Evolutionary conservation across 2,329 filamentous ascomycete genomes (phyloP).

Genomic region (Tetracladium maxilliforme): DNA sequence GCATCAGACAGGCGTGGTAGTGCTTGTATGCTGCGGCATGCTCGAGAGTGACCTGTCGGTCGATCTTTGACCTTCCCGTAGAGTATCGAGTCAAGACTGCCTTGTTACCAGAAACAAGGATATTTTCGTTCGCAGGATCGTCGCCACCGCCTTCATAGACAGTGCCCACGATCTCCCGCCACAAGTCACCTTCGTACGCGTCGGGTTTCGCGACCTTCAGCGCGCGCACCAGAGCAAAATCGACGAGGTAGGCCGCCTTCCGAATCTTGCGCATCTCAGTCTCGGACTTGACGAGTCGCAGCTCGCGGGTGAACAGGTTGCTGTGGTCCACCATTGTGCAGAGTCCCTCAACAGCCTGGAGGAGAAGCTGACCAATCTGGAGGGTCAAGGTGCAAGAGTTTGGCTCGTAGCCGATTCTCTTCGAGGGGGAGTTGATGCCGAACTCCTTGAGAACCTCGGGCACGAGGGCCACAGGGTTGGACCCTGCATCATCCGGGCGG

Average conservation of each 20-base stretch:
- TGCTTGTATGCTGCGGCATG: slow-evolving; percentile 17
- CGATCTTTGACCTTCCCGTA: slow-evolving; percentile 14
- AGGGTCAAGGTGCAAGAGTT: slow-evolving; percentile 21
- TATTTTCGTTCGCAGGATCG: slow-evolving; percentile 18
- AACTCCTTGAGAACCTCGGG: slow-evolving; percentile 13
- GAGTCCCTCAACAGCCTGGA: slow-evolving; percentile 14
- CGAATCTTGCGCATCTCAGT: slow-evolving; percentile 14
- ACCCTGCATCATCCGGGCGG: slow-evolving; percentile 12
- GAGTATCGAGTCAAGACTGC: slow-evolving; percentile 17
- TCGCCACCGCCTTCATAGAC: slow-evolving; percentile 20
- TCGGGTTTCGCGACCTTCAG: slow-evolving; percentile 18
- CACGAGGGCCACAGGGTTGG: slow-evolving; percentile 15
- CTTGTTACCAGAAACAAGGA: slow-evolving; percentile 17
- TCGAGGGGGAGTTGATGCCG: slow-evolving; percentile 13
- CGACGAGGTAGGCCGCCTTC: slow-evolving; percentile 17
- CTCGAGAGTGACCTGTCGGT: slow-evolving; percentile 16
- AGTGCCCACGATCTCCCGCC: slow-evolving; percentile 16
- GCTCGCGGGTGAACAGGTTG: slow-evolving; percentile 13
- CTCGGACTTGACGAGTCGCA: slow-evolving; percentile 17
- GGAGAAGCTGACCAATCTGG: slow-evolving; percentile 16
- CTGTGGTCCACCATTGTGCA: slow-evolving; percentile 15
- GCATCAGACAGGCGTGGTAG: slow-evolving; percentile 17
- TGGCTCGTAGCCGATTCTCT: slow-evolving; percentile 14
- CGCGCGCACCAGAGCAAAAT: slow-evolving; percentile 17
- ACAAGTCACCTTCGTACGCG: slow-evolving; percentile 18